Evolutionary conservation across 768 basidiomycete species (phyloP).

Genomic region (Suillus clintonianus): DNA sequence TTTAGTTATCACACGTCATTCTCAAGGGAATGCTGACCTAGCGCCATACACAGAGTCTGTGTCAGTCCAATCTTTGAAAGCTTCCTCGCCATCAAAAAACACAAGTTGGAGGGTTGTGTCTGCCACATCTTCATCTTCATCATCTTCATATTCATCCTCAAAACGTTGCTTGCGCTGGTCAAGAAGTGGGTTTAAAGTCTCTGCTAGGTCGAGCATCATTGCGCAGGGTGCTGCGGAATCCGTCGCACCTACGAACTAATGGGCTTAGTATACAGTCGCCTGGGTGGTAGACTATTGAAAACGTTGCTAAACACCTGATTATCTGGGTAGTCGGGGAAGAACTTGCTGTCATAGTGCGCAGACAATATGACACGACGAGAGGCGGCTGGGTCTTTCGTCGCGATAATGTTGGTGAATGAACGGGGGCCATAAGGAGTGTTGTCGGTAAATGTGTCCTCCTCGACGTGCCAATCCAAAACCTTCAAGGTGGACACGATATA

Average conservation of each 20-base stretch:
- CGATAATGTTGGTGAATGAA: constrained; percentile 87
- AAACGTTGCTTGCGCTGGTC: constrained; percentile 57
- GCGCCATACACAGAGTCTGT: constrained; percentile 96
- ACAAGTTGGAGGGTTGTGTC: constrained; percentile 89
- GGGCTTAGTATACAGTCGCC: neutral
- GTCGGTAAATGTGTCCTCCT: constrained; percentile 79
- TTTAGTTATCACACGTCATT: neutral
- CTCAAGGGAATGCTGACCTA: constrained; percentile 48
- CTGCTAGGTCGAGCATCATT: constrained; percentile 90
- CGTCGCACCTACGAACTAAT: constrained; percentile 93
- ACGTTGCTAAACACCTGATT: constrained; percentile 62
- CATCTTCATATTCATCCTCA: constrained; percentile 57
- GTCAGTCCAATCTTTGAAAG: constrained; percentile 86
- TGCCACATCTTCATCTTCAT: constrained; percentile 62
- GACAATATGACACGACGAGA: constrained; percentile 80
- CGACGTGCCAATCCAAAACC: constrained; percentile 82
- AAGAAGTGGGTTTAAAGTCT: constrained; percentile 74
- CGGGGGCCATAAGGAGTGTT: constrained; percentile 81
- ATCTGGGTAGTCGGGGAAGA: constrained; percentile 65
- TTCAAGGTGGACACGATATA: constrained; percentile 77
- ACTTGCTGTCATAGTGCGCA: constrained; percentile 95
- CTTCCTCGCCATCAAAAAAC: constrained; percentile 98
- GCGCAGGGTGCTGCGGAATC: constrained; percentile 97
- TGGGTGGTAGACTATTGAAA: neutral
- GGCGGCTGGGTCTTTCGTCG: constrained; percentile 91